Evolutionary conservation across 2,329 filamentous ascomycete species (phyloP), one percentile per base, ranked within the genome.

Genomic region (Aciculosporium take): DNA sequence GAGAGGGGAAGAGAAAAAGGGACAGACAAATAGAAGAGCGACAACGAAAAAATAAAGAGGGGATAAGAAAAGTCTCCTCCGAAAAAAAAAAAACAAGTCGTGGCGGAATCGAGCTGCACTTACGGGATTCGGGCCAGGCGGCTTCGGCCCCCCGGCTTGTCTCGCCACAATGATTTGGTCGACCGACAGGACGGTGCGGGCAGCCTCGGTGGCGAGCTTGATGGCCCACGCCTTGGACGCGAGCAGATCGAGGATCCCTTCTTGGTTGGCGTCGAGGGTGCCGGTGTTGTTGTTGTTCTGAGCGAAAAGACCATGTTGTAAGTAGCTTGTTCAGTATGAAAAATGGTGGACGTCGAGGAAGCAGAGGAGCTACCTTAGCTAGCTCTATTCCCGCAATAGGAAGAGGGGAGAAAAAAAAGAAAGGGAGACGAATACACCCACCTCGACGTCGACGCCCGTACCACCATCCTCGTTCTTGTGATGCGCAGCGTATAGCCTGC

Each of bases 161-260:
- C 89, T 79, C 48, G 93, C 88, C 44, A 98, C 91, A 59, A 98
- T 98, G 58, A 98, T 98, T 68, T 98, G 93, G 64, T 98, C 91
- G 30, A 98, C 91, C 37, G 87, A 94, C 49, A 98, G 69, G 24
- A 98, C 83, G 37, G 91, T 98, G 55, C 91, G 76, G 40, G 87
- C 89, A 31, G 91, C 82, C 65, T 98, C 91, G 20, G 89, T 95
- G 29, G 91, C 93, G 49, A 98, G 72, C 68, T 91, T 91, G 63
- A 98, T 94, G 36, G 91, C 91, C 89, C 88, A 96, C 57, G 79
- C 81, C 74, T 98, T 98, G 50, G 83, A 79, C 46, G 88, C 78
- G 66, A 96, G 74, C 33, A 98, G 72, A 59, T 98, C 93, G 42
- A 98, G 71, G 51, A 98, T 95, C 40, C 86, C 86, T 54, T 88